Percentiles rank a stretch among this genome's conserved stretches.
Evolutionary conservation across 139 green algal genomes (phyloP).

Genomic region (Micractinium conductrix): DNA sequence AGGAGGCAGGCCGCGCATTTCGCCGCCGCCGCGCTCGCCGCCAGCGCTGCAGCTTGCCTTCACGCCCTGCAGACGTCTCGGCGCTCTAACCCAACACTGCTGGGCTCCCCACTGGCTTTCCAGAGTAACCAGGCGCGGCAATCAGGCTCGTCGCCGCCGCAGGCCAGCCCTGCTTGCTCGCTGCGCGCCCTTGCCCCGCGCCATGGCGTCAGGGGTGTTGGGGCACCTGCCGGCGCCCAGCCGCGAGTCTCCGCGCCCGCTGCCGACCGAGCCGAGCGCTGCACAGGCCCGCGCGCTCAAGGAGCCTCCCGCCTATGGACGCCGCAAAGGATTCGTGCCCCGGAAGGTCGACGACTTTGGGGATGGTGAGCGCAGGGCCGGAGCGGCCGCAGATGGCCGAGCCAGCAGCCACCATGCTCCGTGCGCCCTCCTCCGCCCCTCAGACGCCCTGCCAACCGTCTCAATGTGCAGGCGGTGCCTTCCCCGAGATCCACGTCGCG

Average conservation of each 20-base stretch:
- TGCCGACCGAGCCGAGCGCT: neutral
- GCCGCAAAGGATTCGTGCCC: slow-evolving; percentile 78
- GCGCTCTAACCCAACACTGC: no score
- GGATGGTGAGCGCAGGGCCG: slow-evolving; percentile 74
- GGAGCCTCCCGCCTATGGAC: slow-evolving; percentile 79
- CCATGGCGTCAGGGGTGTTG: neutral
- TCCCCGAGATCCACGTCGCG: slow-evolving; percentile 89
- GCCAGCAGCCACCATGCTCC: no score
- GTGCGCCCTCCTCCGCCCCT: no score
- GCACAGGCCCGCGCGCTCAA: neutral
- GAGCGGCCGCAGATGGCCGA: no score
- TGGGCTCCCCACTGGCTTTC: no score
- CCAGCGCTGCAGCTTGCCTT: no score
- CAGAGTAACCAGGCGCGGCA: neutral
- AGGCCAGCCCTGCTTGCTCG: neutral
- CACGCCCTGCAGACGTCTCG: no score
- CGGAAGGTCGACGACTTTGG: slow-evolving; percentile 84
- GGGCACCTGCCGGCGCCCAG: slow-evolving; percentile 25
- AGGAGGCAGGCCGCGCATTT: no score
- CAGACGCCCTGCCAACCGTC: no score
- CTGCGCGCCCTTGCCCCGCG: neutral
- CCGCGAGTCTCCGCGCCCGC: slow-evolving; percentile 7
- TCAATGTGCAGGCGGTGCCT: slow-evolving; percentile 63
- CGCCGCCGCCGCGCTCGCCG: no score
- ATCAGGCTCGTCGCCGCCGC: neutral